Evolutionary conservation across 2,329 filamentous ascomycete species (phyloP), one percentile per base, ranked within the genome.

Genomic region (Trichophyton simii): DNA sequence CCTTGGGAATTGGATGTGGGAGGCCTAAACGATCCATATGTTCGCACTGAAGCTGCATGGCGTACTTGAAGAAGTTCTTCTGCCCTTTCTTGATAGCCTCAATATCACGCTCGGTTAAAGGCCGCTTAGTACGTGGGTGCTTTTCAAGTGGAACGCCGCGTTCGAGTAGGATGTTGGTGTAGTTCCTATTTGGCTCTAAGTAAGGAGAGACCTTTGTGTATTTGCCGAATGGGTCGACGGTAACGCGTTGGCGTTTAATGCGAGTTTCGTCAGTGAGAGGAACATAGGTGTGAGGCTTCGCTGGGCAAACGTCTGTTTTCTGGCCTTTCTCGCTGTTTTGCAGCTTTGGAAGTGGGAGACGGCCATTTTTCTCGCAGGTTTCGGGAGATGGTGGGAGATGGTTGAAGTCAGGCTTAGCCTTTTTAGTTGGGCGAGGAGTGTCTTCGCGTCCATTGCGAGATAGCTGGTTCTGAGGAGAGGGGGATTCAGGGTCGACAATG

Each of bases 171-270:
- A 28, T 34, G 20, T 9, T 18, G 34, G 28, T 25, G 18, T n/a
- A 7, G 50, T 36, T 9, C 31, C n/a, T 34, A 44, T 42, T 20
- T 1, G 31, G 8, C 13, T 50, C 57, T 28, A 44, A 11, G 25
- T 25, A 36, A 2, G 22, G 6, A 22, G 54, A 34, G 20, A 50
- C 55, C 20, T 59, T 31, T 44, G 46, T 28, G 52, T 60, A 63
- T 34, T 62, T 62, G 5, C 62, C 62, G 52, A 62, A 63, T 8
- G 50, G 25, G 20, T 62, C 62, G 60, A 62, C 25, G n/a, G 57
- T 58, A 55, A 63, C 60, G 34, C 36, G 15, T n/a, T 58, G 62
- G 31, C 62, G 59, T 44, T 25, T 38, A 34, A 31, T n/a, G 60
- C 57, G 57, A 44, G 36, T 46, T 5, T 42, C 31, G 3, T 58